Evolutionary conservation across 2,329 filamentous ascomycete genomes (phyloP).

Genomic region (Aspergillus pseudoviridinutans): DNA sequence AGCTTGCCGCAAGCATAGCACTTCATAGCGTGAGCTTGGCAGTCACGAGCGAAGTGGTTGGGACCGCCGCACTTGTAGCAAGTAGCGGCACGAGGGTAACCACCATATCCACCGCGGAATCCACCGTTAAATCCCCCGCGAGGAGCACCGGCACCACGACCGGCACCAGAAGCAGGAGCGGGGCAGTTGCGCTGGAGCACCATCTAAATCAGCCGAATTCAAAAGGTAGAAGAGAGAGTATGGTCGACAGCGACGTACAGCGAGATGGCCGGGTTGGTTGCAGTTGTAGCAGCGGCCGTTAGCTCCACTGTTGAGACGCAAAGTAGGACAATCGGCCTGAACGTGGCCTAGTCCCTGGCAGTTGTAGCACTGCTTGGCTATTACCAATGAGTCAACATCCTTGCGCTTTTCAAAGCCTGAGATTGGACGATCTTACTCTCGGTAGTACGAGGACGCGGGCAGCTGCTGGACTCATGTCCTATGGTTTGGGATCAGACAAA

Average conservation of each 20-base stretch:
- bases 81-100: slow-evolving; percentile 54
- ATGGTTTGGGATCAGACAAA: slow-evolving; percentile 19
- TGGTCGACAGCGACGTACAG: slow-evolving; percentile 55
- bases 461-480: slow-evolving; percentile 97
- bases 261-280: slow-evolving; percentile 86
- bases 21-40: slow-evolving; percentile 98
- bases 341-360: slow-evolving; percentile 98
- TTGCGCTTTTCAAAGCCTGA: slow-evolving; percentile 5
- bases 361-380: slow-evolving; percentile 99
- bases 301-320: slow-evolving; percentile 76
- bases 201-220: background rate
- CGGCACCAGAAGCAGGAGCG: slow-evolving; percentile 62
- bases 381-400: slow-evolving; percentile 15
- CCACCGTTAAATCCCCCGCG: slow-evolving; percentile 62
- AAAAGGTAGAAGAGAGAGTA: background rate
- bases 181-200: slow-evolving; percentile 70
- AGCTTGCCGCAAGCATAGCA: slow-evolving; percentile 97
- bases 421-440: slow-evolving; percentile 59
- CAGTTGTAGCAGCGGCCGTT: slow-evolving; percentile 96
- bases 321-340: slow-evolving; percentile 96
- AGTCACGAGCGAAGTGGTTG: slow-evolving; percentile 97
- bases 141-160: slow-evolving; percentile 60
- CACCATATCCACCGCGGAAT: slow-evolving; percentile 69
- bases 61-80: slow-evolving; percentile 75
- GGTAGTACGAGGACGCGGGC: slow-evolving; percentile 91